Evolutionary conservation across 2,329 filamentous ascomycete genomes (phyloP).

Genomic region (Tolypocladium guangdongense): DNA sequence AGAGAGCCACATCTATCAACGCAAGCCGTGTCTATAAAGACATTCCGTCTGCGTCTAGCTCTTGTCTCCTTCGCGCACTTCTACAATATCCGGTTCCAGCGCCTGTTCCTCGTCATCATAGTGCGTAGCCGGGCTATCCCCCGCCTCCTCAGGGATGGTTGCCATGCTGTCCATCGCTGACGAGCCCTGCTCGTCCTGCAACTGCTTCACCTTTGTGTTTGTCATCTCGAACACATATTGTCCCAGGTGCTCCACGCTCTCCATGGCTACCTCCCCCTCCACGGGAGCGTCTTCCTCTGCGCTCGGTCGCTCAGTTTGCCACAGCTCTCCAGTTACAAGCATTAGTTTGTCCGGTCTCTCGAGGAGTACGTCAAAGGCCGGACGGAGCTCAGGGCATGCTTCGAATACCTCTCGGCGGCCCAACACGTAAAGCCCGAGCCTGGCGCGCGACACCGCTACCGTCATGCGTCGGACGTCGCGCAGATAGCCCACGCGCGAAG

Average conservation of each 20-base stretch:
- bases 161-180: conserved; percentile 9
- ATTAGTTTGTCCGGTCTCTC: conserved; percentile 69
- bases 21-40: background rate
- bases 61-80: conserved; percentile 21
- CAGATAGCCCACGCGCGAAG: conserved; percentile 80
- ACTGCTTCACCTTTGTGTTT: conserved; percentile 42
- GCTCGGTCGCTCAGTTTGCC: conserved; percentile 50
- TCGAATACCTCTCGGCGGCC: conserved; percentile 85
- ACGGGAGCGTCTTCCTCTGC: conserved; percentile 30
- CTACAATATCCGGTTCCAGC: conserved; percentile 23
- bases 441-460: conserved; percentile 84
- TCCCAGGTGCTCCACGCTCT: conserved; percentile 84
- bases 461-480: conserved; percentile 89
- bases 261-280: conserved; percentile 61
- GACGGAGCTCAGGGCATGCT: conserved; percentile 73
- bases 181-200: conserved; percentile 27
- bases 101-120: conserved; percentile 19
- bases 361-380: conserved; percentile 72
- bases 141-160: conserved; percentile 13
- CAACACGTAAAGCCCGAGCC: conserved; percentile 84
- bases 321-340: conserved; percentile 79
- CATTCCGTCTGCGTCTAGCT: background rate
- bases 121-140: conserved; percentile 18
- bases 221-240: conserved; percentile 98
- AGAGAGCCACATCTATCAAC: background rate